Conservation (phyloP, 1,284 basidiomycete genomes). For the Rhodotorula sp. region DNA sequence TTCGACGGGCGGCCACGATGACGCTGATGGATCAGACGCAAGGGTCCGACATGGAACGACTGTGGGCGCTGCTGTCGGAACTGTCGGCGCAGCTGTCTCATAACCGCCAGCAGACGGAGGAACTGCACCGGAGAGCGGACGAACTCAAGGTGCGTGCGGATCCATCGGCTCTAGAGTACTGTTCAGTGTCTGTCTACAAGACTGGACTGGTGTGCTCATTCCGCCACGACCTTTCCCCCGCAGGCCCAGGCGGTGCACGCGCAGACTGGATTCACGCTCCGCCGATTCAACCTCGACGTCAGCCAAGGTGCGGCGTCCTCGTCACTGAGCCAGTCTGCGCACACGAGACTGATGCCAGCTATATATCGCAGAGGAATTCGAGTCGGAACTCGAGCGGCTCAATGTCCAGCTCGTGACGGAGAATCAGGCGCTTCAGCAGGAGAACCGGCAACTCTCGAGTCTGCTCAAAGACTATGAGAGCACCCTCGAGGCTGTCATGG, state of each 20-base stretch:
- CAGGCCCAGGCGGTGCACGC: conserved; percentile 77
- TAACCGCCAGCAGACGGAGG: conserved; percentile 74
- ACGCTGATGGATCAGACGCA: conserved; percentile 28
- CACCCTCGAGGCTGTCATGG: conserved; percentile 94
- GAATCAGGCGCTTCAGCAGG: conserved; percentile 85
- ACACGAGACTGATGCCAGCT: neutral
- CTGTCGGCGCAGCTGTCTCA: conserved; percentile 74
- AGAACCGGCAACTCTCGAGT: conserved; percentile 86
- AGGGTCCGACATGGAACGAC: conserved; percentile 35
- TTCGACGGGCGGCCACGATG: neutral
- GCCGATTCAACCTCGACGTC: conserved; percentile 91
- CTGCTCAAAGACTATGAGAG: conserved; percentile 91
- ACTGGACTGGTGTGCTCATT: fast-evolving
- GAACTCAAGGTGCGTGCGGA: conserved; percentile 68
- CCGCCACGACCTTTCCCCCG: too few relatives aligned
- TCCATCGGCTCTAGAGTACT: too few relatives aligned
- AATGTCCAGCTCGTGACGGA: conserved; percentile 90
- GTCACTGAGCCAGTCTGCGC: neutral
- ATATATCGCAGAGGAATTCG: conserved; percentile 70
- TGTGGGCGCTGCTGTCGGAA: conserved; percentile 42
- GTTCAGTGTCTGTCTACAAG: neutral
- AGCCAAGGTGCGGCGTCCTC: conserved; percentile 63
- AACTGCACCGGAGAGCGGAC: conserved; percentile 70
- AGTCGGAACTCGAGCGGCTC: conserved; percentile 84
- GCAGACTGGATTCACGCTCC: conserved; percentile 74